Percentiles rank a stretch among this genome's conserved stretches.
Conservation (phyloP, 1,139 yeast species). For the Spathaspora sp. region DNA sequence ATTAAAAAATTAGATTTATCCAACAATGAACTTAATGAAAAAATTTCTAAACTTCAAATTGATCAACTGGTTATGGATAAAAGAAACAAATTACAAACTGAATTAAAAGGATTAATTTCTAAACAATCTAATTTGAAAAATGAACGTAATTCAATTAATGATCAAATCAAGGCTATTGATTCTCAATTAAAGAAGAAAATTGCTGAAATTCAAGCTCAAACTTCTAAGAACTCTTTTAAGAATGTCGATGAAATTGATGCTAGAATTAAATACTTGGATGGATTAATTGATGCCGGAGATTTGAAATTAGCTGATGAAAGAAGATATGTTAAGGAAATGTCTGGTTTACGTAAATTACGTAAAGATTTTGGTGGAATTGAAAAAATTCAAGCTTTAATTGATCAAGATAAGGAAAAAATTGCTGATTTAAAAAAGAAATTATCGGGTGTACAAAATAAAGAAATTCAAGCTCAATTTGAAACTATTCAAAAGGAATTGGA, state of each 20-base stretch:
- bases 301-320: conserved; percentile 92
- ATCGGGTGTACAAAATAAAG: conserved; percentile 62
- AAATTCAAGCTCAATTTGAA: conserved; percentile 60
- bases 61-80: conserved; percentile 48
- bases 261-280: conserved; percentile 70
- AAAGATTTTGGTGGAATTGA: conserved; percentile 78
- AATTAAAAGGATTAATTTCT: conserved; percentile 60
- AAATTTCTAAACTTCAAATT: conserved; percentile 44
- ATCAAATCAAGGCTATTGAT: conserved; percentile 74
- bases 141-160: conserved; percentile 66
- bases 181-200: conserved; percentile 72
- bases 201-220: conserved; percentile 68
- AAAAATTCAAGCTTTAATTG: conserved; percentile 76
- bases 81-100: conserved; percentile 63
- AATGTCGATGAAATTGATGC: conserved; percentile 76
- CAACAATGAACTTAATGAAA: conserved; percentile 40
- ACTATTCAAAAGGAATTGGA: conserved; percentile 63
- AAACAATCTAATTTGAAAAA: conserved; percentile 72
- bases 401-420: conserved; percentile 75
- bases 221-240: conserved; percentile 71
- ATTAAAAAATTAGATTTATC: conserved; percentile 66
- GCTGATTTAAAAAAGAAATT: conserved; percentile 71
- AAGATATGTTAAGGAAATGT: conserved; percentile 80
- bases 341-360: conserved; percentile 75
- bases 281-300: conserved; percentile 73